Evolutionary conservation across 2,329 filamentous ascomycete genomes (phyloP), one percentile per base, ranked within the genome.

Genomic region (Berkeleyomyces rouxiae): DNA sequence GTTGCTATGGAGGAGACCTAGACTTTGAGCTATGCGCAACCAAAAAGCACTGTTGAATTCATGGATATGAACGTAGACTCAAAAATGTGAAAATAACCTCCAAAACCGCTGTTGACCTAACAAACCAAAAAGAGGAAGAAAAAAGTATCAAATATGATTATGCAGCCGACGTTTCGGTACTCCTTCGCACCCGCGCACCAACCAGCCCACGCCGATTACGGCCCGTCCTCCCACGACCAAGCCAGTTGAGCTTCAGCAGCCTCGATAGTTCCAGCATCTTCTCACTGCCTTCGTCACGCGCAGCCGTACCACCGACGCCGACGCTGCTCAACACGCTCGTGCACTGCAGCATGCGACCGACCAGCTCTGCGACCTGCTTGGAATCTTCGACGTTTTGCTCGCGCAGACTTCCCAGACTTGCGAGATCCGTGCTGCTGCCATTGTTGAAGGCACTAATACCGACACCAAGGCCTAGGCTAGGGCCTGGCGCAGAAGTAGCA

Each of bases 201-300:
- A 97, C 91, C 70, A 96, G 92, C 0, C 93, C 93, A 67, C 90
- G 82, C 61, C 93, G 77, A 72, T 97, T 95, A 66, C 93, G 79
- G 0, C 93, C 93, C 3, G 90, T 97, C 43, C 93, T 77, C 0
- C 92, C 92, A 57, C 93, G 79, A 0, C 92, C 92, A 1, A 99
- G 79, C 93, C 93, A 99, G 72, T 99, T 99, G 69, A 96, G 83
- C 74, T 97, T 99, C 65, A 99, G 77, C 68, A 93, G 84, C 70
- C 89, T 86, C 63, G 87, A 90, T 66, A 99, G 76, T 69, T 91
- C 82, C 66, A 92, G 87, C 69, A 97, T 87, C 73, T 86, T 89
- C 63, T 80, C 81, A 70, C 92, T 88, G 1, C 82, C 80, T 44
- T 86, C 83, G 66, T 95, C 89, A 7, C 81, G 82, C 0, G 79